Percentiles rank a stretch among this genome's conserved stretches.
Evolutionary conservation across 495 filamentous ascomycete genomes (phyloP).

Genomic region (Penicillium cataractarum): DNA sequence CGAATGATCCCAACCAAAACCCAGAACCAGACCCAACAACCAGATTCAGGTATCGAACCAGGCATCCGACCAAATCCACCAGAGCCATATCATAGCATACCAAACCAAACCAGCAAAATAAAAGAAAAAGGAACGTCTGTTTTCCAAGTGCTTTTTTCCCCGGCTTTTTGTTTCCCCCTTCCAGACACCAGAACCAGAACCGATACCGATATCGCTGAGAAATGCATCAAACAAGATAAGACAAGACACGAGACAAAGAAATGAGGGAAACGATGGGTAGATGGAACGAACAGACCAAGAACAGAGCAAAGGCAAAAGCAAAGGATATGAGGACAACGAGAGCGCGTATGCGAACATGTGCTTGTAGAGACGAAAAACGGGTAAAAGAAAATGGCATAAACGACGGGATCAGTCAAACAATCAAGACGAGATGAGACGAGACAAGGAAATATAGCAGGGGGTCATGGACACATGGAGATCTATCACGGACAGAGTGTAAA

Average conservation of each 20-base stretch:
- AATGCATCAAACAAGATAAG: constrained; percentile 37
- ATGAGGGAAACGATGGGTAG: constrained; percentile 16
- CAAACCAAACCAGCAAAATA: neutral
- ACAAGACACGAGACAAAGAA: neutral
- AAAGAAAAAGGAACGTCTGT: constrained; percentile 8
- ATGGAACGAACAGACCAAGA: constrained; percentile 20
- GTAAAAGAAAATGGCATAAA: neutral
- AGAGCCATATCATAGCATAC: constrained; percentile 14
- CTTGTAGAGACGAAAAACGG: neutral
- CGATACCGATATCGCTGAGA: constrained; percentile 42
- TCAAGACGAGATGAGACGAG: neutral
- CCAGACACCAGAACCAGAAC: constrained; percentile 30
- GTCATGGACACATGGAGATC: constrained; percentile 1
- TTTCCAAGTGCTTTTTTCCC: constrained; percentile 30
- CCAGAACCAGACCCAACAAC: neutral
- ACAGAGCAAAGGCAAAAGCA: constrained; percentile 7
- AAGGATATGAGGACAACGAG: constrained; percentile 7
- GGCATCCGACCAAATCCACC: constrained; percentile 26
- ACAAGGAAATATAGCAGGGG: constrained; percentile 7
- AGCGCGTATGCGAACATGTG: constrained; percentile 15
- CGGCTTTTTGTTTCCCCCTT: constrained; percentile 10
- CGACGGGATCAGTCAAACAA: neutral
- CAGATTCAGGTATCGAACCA: constrained; percentile 12
- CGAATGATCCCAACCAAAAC: neutral
- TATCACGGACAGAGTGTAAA: constrained; percentile 6